Conservation (phyloP, 2,329 filamentous ascomycete species). For the Colletotrichum navitas region DNA sequence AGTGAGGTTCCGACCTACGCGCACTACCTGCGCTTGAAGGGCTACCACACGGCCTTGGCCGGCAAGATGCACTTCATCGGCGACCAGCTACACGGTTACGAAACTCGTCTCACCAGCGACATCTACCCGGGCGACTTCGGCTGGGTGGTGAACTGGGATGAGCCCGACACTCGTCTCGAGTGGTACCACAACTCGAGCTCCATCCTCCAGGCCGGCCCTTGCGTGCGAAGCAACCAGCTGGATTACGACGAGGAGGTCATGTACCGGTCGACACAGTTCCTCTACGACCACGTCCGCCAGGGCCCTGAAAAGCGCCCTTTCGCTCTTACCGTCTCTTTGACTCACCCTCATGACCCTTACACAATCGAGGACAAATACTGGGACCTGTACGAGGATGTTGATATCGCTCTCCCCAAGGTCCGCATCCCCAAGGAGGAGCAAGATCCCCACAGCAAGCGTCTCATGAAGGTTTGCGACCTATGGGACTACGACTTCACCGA, state of each 20-base stretch:
- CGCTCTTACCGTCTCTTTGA: slow-evolving; percentile 89
- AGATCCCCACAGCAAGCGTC: slow-evolving; percentile 87
- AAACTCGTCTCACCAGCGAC: slow-evolving; percentile 91
- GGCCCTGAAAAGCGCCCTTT: slow-evolving; percentile 82
- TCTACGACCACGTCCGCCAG: slow-evolving; percentile 91
- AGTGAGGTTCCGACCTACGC: slow-evolving; percentile 92
- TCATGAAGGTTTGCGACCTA: slow-evolving; percentile 88
- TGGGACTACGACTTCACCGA: slow-evolving; percentile 87
- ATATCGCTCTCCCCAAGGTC: slow-evolving; percentile 86
- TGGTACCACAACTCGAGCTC: slow-evolving; percentile 98
- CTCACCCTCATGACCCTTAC: slow-evolving; percentile 95
- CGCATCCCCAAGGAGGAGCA: slow-evolving; percentile 83
- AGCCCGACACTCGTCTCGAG: slow-evolving; percentile 85
- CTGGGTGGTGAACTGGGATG: slow-evolving; percentile 96
- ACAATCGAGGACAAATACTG: slow-evolving; percentile 94
- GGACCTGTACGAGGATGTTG: slow-evolving; percentile 90
- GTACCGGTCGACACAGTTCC: slow-evolving; percentile 88
- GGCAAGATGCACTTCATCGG: slow-evolving; percentile 99
- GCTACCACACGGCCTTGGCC: slow-evolving; percentile 90
- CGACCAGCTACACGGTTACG: slow-evolving; percentile 94
- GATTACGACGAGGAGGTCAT: slow-evolving; percentile 98
- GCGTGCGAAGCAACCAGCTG: slow-evolving; percentile 92
- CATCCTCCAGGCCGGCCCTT: slow-evolving; percentile 89
- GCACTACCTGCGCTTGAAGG: slow-evolving; percentile 86
- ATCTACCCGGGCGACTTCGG: slow-evolving; percentile 96